Evolutionary conservation across 306 rosid genomes (phyloP).

Genomic region (Trifolium dubium): DNA sequence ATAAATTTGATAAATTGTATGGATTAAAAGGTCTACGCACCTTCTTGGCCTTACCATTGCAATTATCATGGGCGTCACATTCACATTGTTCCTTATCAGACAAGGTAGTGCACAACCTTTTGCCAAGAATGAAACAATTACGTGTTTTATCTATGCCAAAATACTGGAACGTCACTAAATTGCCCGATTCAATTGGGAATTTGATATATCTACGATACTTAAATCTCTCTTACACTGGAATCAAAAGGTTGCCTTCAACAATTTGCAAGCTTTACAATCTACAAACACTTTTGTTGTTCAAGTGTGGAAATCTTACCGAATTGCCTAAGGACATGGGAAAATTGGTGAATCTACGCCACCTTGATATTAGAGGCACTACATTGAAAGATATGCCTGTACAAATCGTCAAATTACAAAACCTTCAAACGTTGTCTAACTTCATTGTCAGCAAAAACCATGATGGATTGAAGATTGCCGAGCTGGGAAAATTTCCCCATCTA

Average conservation of each 20-base stretch:
- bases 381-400: conserved; percentile 26
- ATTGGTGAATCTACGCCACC: conserved; percentile 19
- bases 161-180: neutral
- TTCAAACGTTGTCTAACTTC: conserved; percentile 9
- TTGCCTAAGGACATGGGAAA: conserved; percentile 9
- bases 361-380: neutral
- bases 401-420: conserved; percentile 5
- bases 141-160: conserved; percentile 33
- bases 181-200: conserved; percentile 27
- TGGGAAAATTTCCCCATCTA: conserved; percentile 11
- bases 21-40: neutral
- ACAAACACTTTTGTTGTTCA: conserved; percentile 31
- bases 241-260: neutral
- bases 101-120: conserved; percentile 9
- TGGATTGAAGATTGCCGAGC: conserved; percentile 18
- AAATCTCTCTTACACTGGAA: conserved; percentile 13
- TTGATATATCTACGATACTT: conserved; percentile 42
- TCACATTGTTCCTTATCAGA: neutral
- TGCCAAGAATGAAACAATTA: conserved; percentile 16
- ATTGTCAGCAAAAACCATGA: conserved; percentile 21
- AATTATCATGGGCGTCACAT: neutral
- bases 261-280: conserved; percentile 34
- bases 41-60: conserved; percentile 21
- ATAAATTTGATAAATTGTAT: neutral
- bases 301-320: neutral